A percentile compares a stretch with the other conserved stretches of the same genome.
Evolutionary conservation across 75 land plant genomes (phyloP).

Genomic region (Isoetes taiwanensis): DNA sequence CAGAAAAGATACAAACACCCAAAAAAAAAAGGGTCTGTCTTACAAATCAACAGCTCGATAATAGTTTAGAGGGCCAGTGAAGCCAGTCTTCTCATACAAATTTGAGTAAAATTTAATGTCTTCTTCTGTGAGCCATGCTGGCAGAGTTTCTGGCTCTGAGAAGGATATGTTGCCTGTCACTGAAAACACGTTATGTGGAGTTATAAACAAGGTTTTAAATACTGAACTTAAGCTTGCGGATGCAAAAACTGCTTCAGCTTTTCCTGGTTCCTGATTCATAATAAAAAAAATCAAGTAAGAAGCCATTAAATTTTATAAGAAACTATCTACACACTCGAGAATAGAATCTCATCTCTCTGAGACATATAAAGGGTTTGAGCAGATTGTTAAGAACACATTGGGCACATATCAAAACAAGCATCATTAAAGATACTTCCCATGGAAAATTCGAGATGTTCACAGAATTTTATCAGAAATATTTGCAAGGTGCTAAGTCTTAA

Average conservation of each 20-base stretch:
- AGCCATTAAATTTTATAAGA: neutral
- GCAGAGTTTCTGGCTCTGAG: neutral
- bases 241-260: conserved; percentile 3
- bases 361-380: no score
- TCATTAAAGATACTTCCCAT: no score
- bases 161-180: neutral
- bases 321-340: no score
- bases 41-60: neutral
- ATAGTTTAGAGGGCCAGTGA: neutral
- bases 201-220: neutral
- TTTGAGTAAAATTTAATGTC: neutral
- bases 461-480: neutral
- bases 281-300: neutral
- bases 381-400: no score
- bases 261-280: neutral
- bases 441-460: neutral
- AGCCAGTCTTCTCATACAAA: neutral
- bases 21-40: no score
- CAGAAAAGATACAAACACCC: no score
- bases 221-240: neutral
- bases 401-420: no score
- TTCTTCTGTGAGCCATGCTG: neutral
- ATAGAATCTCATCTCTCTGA: no score
- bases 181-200: neutral
- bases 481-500: no score